Percentiles rank a stretch among this genome's conserved stretches.
Conservation (phyloP, 2,329 filamentous ascomycete species). For the Lachnellula arida region DNA sequence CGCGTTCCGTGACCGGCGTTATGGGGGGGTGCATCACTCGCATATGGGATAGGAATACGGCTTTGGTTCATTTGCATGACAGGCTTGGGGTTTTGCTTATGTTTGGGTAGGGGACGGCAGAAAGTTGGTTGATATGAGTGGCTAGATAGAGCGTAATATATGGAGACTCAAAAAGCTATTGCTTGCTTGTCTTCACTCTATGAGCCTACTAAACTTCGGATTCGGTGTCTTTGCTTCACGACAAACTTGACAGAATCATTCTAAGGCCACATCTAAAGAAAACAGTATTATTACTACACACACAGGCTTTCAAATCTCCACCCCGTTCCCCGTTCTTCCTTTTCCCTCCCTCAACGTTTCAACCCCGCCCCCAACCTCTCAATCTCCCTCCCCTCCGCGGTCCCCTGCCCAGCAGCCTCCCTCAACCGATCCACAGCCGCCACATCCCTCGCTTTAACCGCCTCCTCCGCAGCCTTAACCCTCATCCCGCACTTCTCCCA, state of each 20-base stretch:
- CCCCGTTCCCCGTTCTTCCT: not conserved
- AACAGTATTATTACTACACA: not conserved
- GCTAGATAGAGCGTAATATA: not conserved
- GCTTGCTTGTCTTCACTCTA: no score
- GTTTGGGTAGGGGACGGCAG: not conserved
- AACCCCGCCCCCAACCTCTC: constrained; percentile 67
- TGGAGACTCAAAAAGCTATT: not conserved
- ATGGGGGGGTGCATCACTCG: not conserved
- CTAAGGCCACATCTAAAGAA: not conserved
- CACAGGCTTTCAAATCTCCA: not conserved
- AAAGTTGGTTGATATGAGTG: not conserved
- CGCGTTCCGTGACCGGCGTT: no score
- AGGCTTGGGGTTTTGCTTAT: not conserved
- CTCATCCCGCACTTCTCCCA: constrained; percentile 94
- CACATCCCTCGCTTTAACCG: constrained; percentile 73
- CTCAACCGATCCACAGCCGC: constrained; percentile 70
- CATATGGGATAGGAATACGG: not conserved
- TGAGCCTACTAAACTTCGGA: no score
- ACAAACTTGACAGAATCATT: no score
- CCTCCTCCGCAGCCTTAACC: constrained; percentile 86
- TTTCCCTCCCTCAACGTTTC: constrained; percentile 37
- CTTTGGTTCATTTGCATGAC: not conserved
- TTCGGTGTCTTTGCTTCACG: no score
- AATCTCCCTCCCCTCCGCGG: constrained; percentile 68
- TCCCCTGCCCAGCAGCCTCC: constrained; percentile 65